Base-by-base conservation (phyloP, 192 early-diverging fungal genomes). In the Coemansia sp. region DNA sequence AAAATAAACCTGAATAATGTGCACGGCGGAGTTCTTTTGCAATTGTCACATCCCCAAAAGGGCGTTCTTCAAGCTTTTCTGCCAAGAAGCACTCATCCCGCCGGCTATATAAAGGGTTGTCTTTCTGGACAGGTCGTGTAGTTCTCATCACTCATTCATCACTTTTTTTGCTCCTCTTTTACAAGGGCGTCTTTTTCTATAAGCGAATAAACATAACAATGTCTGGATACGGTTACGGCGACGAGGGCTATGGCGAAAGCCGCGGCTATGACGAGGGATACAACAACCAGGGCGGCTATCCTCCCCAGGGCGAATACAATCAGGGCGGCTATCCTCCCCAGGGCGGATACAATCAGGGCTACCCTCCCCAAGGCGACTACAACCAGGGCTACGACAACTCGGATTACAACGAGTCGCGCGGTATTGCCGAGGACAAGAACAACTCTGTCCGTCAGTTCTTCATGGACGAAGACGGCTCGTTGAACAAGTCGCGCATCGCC, bases 371-470 rank as follows among this genome's bases (percentile, higher is more conserved):
- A 19, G 56, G 55, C 55, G 55, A 27, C 1, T 58, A 27, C 21
- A 32, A 58, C 8, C 56, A 39, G 59, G 59, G 59, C 47, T 60
- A 60, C 12, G n/a, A 60, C 41, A 45, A 22, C 29, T 21, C 24
- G 29, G 59, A n/a, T 5, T 60, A 45, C 24, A 38, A 45, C n/a
- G 19, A 41, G 14, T 19, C 12, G 21, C 22, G 27, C 19, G 47
- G 32, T 21, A 25, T 63, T 8, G 48, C 6, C 45, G 60, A 62
- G 47, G 47, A 50, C 0, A 62, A 50, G 59, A 8, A 7, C 45
- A 62, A 62, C 29, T 11, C 60, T 9, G 55, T 65, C 25, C 32
- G 23, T 15, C 24, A 58, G 27, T 67, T 67, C 66, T 67, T 67
- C 38, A 60, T 10, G 2, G 32, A 67, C 21, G 37, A 24, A 3